Evolutionary conservation across 148 eudicot genomes (phyloP).

Genomic region (Rhododendron mucronatum): DNA sequence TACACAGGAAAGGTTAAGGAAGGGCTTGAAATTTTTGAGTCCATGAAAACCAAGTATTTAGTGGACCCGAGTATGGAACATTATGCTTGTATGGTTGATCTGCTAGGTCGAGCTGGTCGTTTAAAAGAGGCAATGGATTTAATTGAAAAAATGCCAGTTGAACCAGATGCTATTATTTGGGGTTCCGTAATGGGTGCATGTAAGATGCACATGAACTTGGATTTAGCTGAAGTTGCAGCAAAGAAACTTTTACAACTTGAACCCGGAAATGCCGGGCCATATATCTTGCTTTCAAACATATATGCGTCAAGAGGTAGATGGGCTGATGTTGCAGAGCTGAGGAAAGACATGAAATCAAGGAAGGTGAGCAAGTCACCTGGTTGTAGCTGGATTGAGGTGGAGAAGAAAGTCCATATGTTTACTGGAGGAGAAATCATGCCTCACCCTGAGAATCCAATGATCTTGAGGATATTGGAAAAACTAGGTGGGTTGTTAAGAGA

Average conservation of each 20-base stretch:
- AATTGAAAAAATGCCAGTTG: slow-evolving; percentile 32
- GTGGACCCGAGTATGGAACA: slow-evolving; percentile 37
- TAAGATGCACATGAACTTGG: slow-evolving; percentile 37
- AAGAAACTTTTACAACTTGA: slow-evolving; percentile 35
- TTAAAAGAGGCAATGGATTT: slow-evolving; percentile 41
- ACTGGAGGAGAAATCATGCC: slow-evolving; percentile 33
- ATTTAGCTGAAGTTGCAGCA: slow-evolving; percentile 48
- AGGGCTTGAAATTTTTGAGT: slow-evolving; percentile 39
- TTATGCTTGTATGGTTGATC: slow-evolving; percentile 54
- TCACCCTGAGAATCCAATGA: slow-evolving; percentile 36
- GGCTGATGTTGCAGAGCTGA: slow-evolving; percentile 33
- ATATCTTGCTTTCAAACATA: slow-evolving; percentile 40
- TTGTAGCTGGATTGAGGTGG: slow-evolving; percentile 56
- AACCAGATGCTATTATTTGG: slow-evolving; percentile 46
- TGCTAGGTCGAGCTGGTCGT: slow-evolving; percentile 51
- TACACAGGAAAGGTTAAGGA: slow-evolving; percentile 45
- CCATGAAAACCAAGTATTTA: slow-evolving; percentile 34
- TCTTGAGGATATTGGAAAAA: slow-evolving; percentile 26
- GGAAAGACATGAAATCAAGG: slow-evolving; percentile 33
- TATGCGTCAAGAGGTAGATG: slow-evolving; percentile 46
- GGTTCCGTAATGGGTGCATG: slow-evolving; percentile 45
- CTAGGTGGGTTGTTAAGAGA: slow-evolving; percentile 35
- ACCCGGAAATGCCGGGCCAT: slow-evolving; percentile 41
- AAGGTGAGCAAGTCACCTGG: slow-evolving; percentile 43
- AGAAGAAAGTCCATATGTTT: slow-evolving; percentile 46